Evolutionary conservation across 192 early-diverging fungal species (phyloP), one percentile per base, ranked within the genome.

Genomic region (Entomortierella parvispora): DNA sequence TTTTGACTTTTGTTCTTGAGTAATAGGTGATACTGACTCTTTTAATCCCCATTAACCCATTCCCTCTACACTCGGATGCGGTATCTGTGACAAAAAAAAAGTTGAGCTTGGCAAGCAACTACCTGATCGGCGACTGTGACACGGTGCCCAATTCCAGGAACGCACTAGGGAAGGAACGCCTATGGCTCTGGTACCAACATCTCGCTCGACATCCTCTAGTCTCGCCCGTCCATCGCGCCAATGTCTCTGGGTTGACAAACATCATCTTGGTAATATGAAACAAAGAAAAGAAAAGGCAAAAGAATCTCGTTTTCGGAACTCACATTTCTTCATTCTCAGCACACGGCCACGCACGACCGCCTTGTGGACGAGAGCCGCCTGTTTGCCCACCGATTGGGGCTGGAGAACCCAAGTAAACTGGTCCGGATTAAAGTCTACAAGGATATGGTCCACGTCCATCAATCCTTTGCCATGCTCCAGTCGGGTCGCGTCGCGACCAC

Each of bases 331-430:
- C 2, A 25, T 6, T 31, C 18, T 33, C 8, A 75, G 65, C 71
- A 76, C 14, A 76, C 65, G 15, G 71, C 50, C 56, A 76, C 71
- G 29, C 71, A 67, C 37, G 64, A 76, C 58, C 63, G 71, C 2
- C 59, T 62, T 15, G 20, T 67, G n/a, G 71, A 76, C 28, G 71
- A 76, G 34, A 57, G 42, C 26, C 63, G 71, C 17, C 37, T 76
- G 31, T 76, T 49, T 29, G 64, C 71, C 46, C 71, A 76, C 22
- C 64, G 71, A n/a, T 58, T 76, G 8, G 71, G 71, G 10, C 32
- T 46, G 14, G 71, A 51, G 0, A 76, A 76, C 26, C 71, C 51
- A 0, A 47, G 50, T 4, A 56, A 48, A 43, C 25, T 76, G 18
- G 42, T 53, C 9, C 28, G 65, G 12, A 61, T 76, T 46, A 65